Evolutionary conservation across 2,329 filamentous ascomycete genomes (phyloP).

Genomic region (Trichoderma semiorbis): DNA sequence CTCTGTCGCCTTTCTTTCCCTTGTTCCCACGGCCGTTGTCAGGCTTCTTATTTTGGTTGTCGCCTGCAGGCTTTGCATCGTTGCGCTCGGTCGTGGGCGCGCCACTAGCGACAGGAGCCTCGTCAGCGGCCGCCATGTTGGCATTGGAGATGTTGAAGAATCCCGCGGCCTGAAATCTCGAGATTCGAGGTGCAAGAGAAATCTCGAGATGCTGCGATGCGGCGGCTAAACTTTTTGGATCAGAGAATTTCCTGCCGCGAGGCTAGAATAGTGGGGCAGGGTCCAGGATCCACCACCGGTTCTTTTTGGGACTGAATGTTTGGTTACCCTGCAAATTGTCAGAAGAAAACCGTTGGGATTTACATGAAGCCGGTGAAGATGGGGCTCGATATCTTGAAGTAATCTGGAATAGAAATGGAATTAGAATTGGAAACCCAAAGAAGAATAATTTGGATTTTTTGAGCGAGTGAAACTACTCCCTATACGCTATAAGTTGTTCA

Average conservation of each 20-base stretch:
- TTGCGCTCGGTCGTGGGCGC: conserved; percentile 19
- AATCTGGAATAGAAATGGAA: not conserved
- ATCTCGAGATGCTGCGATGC: conserved; percentile 1
- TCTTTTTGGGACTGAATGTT: not conserved
- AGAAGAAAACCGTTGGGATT: not conserved
- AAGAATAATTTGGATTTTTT: not conserved
- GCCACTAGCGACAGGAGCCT: conserved; percentile 29
- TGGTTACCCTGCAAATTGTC: not conserved
- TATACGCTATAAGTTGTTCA: not conserved
- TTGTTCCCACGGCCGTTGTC: conserved; percentile 21
- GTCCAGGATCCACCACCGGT: not conserved
- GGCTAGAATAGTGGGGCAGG: conserved; percentile 2
- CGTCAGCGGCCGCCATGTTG: conserved; percentile 33
- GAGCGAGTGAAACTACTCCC: not conserved
- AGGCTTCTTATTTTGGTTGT: conserved; percentile 5
- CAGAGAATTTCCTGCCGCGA: conserved; percentile 15
- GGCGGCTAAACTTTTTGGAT: not conserved
- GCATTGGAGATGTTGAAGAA: conserved; percentile 26
- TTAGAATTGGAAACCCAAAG: not conserved
- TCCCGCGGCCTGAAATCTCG: not conserved
- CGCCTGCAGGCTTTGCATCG: conserved; percentile 16
- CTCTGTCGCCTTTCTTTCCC: conserved; percentile 26
- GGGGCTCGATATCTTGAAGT: fast-evolving
- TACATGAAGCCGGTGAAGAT: not conserved
- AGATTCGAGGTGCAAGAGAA: not conserved